A percentile compares a stretch with the other conserved stretches of the same genome.
phyloP scores from a whole-genome alignment of 2,329 filamentous ascomycete species.

The Didymella lethalis region DNA sequence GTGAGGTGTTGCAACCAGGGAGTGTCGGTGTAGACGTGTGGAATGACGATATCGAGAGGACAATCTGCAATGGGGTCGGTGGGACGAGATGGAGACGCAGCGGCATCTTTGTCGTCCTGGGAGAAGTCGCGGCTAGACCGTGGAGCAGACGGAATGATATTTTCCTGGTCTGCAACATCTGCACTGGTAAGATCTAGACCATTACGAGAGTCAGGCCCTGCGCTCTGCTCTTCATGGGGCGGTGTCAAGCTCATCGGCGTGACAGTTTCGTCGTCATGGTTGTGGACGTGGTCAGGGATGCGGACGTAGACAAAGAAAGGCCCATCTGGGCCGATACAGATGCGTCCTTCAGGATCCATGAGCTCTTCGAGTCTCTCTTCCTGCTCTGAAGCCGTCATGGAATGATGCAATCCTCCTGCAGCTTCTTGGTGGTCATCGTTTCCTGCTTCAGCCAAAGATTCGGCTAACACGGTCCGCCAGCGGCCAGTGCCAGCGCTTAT shows the following conservation, averaged over 20 bases:
- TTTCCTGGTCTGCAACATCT: not conserved
- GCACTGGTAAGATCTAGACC: not conserved
- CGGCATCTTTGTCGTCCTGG: not conserved
- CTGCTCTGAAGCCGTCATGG: not conserved
- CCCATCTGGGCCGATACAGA: slow-evolving; percentile 2
- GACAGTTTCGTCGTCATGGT: not conserved
- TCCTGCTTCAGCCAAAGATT: not conserved
- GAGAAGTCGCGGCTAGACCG: slow-evolving; percentile 3
- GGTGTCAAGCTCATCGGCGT: not conserved
- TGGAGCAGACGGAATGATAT: not conserved
- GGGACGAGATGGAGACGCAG: not conserved
- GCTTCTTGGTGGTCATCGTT: not conserved
- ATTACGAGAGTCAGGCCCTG: not conserved
- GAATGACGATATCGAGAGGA: slow-evolving; percentile 7
- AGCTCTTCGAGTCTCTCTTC: slow-evolving; percentile 10
- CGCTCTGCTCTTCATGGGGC: not conserved
- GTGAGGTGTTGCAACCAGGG: slow-evolving; percentile 20
- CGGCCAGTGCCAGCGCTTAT: not conserved
- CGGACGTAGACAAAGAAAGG: slow-evolving; percentile 10
- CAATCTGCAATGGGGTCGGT: not conserved
- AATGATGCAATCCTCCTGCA: not conserved
- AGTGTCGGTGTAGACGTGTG: slow-evolving; percentile 25
- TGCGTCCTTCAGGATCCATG: slow-evolving; percentile 13
- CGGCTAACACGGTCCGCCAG: no score
- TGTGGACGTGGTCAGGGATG: not conserved